Percentiles rank a stretch among this genome's conserved stretches.
Conservation (phyloP, 176 grass and related monocot species). For the Aegilops bicornis region DNA sequence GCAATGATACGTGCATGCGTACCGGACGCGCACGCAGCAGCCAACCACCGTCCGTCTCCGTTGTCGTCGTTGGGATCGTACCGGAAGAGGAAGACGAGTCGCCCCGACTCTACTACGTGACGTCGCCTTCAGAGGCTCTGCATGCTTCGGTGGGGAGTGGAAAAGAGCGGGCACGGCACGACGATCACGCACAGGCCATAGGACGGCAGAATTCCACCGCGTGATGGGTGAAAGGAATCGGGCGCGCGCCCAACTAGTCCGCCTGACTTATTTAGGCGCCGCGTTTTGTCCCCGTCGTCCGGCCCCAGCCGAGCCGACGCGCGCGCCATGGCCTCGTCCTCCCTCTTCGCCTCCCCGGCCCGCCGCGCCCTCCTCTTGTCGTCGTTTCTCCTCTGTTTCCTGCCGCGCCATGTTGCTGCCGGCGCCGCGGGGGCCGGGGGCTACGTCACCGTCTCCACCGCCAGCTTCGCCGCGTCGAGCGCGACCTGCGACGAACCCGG, state of each 20-base stretch:
- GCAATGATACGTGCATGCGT: not conserved
- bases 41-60: not conserved
- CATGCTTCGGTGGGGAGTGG: not conserved
- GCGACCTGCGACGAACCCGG: conserved; percentile 16
- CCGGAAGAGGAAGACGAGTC: not conserved
- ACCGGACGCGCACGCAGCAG: not conserved
- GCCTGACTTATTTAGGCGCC: conserved; percentile 42
- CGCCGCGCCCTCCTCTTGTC: conserved; percentile 6
- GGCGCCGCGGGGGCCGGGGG: not conserved
- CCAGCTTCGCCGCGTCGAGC: conserved; percentile 4
- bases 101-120: not conserved
- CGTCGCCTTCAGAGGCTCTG: not conserved
- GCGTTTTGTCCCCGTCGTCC: not conserved
- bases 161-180: not conserved
- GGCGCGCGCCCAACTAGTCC: not conserved
- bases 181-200: not conserved
- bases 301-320: not conserved
- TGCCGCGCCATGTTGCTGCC: not conserved
- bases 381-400: conserved; percentile 12
- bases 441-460: conserved; percentile 39
- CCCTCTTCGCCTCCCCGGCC: not conserved
- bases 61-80: not conserved
- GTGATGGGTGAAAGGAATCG: not conserved
- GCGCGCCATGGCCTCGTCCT: conserved; percentile 18
- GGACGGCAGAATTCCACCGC: not conserved